A percentile compares a stretch with the other conserved stretches of the same genome.
Conservation (phyloP, 2,329 filamentous ascomycete species). For the Sarocladium kiliense region DNA sequence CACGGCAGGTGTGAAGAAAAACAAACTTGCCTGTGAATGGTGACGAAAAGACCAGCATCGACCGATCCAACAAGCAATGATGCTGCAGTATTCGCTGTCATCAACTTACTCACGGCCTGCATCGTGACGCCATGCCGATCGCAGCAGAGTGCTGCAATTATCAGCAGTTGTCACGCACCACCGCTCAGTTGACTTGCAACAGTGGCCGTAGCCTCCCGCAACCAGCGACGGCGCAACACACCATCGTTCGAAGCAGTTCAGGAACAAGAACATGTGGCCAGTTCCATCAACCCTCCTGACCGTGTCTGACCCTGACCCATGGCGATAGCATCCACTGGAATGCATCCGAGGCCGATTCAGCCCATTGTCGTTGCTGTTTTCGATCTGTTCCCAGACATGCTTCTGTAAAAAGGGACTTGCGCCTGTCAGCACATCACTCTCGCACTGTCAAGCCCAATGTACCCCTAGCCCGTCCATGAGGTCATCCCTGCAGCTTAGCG, state of each 20-base stretch:
- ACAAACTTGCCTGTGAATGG: neutral
- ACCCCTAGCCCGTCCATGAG: conserved; percentile 1
- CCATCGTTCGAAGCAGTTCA: neutral
- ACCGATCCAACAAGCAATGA: neutral
- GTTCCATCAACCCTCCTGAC: neutral
- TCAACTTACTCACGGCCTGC: neutral
- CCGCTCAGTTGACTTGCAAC: neutral
- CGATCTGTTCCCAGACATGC: neutral
- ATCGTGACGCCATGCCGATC: conserved; percentile 6
- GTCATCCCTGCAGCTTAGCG: conserved; percentile 8
- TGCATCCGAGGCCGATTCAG: neutral
- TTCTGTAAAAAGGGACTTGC: no score
- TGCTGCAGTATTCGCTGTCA: neutral
- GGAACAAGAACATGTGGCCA: conserved; percentile 7
- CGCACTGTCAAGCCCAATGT: neutral
- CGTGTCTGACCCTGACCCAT: neutral
- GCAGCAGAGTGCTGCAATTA: neutral
- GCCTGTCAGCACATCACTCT: no score
- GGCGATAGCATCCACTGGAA: neutral
- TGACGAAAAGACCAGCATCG: neutral
- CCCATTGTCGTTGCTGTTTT: conserved; percentile 5
- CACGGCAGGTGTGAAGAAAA: neutral
- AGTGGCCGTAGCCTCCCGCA: conserved; percentile 1
- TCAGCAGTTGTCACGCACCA: neutral
- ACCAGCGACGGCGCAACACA: neutral